Percentiles rank a stretch among this genome's conserved stretches.
phyloP scores from a whole-genome alignment of 805 yeast species.

The Metschnikowia reukaufii region DNA sequence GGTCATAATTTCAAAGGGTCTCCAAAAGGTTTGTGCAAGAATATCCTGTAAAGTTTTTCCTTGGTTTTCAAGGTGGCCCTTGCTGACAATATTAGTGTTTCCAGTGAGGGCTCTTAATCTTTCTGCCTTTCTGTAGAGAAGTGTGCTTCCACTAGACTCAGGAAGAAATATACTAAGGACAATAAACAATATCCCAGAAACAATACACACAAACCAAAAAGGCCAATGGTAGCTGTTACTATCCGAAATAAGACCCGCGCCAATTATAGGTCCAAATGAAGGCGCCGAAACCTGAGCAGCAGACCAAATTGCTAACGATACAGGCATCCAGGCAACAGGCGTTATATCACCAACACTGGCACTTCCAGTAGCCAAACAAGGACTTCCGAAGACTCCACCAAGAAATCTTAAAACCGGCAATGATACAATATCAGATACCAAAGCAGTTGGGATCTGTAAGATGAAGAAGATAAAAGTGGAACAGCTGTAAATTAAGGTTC shows the following conservation, averaged over 20 bases:
- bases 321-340: constrained; percentile 41
- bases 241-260: constrained; percentile 43
- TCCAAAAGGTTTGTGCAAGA: constrained; percentile 13
- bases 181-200: constrained; percentile 12
- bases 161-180: constrained; percentile 14
- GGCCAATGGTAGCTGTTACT: constrained; percentile 17
- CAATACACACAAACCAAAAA: constrained; percentile 16
- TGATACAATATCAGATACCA: constrained; percentile 50
- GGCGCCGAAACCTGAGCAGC: constrained; percentile 57
- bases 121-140: constrained; percentile 16
- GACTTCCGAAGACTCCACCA: constrained; percentile 56
- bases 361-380: constrained; percentile 58
- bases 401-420: constrained; percentile 51
- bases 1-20: constrained; percentile 14
- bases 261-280: constrained; percentile 55
- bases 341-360: constrained; percentile 56
- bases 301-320: constrained; percentile 53
- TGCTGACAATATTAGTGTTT: constrained; percentile 14
- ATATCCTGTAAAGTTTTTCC: constrained; percentile 2
- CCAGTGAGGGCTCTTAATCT: constrained; percentile 17
- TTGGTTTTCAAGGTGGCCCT: constrained; percentile 15
- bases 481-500: constrained; percentile 49
- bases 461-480: constrained; percentile 49
- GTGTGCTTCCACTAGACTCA: constrained; percentile 16
- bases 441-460: constrained; percentile 58